phyloP scores from a whole-genome alignment of 768 basidiomycete species.

The Rhodotorula babjevae region DNA sequence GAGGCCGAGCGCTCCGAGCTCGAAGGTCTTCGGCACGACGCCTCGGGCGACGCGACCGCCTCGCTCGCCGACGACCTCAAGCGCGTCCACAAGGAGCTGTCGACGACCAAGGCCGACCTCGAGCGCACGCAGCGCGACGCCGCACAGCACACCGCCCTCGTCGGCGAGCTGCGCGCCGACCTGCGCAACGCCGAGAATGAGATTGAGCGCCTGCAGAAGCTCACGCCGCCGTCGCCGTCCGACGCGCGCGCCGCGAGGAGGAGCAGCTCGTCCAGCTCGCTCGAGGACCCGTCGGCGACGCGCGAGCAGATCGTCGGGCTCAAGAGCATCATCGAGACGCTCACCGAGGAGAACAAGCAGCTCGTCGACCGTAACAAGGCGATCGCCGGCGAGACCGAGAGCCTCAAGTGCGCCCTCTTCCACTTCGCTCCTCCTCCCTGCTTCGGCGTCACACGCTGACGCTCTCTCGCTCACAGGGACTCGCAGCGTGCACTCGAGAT shows the following conservation, averaged over 20 bases:
- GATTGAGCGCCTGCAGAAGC: slow-evolving; percentile 34
- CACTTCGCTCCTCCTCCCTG: not conserved
- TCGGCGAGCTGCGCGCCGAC: slow-evolving; percentile 33
- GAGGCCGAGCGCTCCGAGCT: slow-evolving; percentile 88
- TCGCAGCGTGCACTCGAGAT: slow-evolving; percentile 73
- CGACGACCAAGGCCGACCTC: slow-evolving; percentile 43
- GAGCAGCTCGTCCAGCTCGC: slow-evolving; percentile 21
- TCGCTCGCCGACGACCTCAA: slow-evolving; percentile 56
- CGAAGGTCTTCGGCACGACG: slow-evolving; percentile 67
- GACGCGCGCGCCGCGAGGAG: not conserved
- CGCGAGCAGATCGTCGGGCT: slow-evolving; percentile 72
- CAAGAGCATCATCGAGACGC: slow-evolving; percentile 82
- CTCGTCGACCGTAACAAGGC: slow-evolving; percentile 64
- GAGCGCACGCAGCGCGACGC: slow-evolving; percentile 36
- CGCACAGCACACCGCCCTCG: not conserved
- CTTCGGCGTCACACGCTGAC: not conserved
- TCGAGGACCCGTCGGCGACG: slow-evolving; percentile 38
- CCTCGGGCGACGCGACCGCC: slow-evolving; percentile 57
- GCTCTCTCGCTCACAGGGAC: slow-evolving; percentile 47
- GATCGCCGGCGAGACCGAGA: slow-evolving; percentile 61
- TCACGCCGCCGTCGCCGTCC: not conserved
- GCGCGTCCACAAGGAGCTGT: slow-evolving; percentile 58
- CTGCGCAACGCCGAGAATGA: slow-evolving; percentile 42
- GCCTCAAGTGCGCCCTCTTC: not conserved
- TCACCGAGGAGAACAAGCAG: slow-evolving; percentile 76